Percentiles rank a stretch among this genome's conserved stretches.
Conservation (phyloP, 2,329 filamentous ascomycete species). For the Harringtonia aguacate region DNA sequence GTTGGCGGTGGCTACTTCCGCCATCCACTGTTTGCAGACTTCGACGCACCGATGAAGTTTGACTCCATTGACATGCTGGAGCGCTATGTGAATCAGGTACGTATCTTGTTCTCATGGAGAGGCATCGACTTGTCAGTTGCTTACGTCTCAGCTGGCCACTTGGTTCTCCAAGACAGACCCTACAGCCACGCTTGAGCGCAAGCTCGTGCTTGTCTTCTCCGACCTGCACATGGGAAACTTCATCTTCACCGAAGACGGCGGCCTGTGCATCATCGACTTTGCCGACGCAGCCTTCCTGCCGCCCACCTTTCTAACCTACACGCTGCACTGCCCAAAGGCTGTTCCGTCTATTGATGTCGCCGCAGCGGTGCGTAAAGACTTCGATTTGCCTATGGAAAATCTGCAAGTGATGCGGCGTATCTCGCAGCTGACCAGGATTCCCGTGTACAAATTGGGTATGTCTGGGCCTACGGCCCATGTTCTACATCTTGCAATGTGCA, state of each 20-base stretch:
- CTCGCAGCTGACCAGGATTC: no score
- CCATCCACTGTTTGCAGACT: neutral
- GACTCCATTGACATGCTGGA: neutral
- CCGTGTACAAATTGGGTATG: no score
- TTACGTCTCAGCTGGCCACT: neutral
- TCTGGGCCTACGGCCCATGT: no score
- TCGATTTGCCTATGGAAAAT: conserved; percentile 2
- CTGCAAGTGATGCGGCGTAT: neutral
- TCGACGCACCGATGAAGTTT: neutral
- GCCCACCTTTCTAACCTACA: neutral
- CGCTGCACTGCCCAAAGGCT: neutral
- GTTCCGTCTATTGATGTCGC: neutral
- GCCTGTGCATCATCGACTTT: neutral
- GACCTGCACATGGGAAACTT: neutral
- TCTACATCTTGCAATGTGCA: no score
- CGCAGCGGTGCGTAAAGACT: neutral
- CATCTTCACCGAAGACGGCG: neutral
- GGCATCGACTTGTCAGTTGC: no score
- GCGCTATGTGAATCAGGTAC: neutral
- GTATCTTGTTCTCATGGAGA: neutral
- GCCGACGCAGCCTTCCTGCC: neutral
- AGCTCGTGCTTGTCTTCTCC: neutral
- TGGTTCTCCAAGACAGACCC: neutral
- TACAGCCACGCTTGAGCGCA: neutral
- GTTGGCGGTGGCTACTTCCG: neutral